Evolutionary conservation across 495 filamentous ascomycete genomes (phyloP), one percentile per base, ranked within the genome.

Genomic region (Daldinia childiae): DNA sequence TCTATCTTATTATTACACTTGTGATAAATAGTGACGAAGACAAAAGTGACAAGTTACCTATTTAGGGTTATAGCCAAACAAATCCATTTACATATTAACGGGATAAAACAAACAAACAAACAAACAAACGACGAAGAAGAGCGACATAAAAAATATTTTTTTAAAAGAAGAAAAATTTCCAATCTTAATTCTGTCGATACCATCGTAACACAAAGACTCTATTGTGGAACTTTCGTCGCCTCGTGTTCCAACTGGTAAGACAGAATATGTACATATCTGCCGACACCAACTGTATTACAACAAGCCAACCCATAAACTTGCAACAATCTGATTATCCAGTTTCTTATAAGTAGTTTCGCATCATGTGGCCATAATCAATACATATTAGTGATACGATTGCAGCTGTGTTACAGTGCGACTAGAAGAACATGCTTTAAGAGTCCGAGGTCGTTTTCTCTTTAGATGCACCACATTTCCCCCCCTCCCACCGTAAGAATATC

Each of bases 211-310:
- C 63, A 21, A 56, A 43, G 26, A 52, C 54, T 54, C 55, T 66
- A 56, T 43, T 64, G 69, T 58, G 19, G 51, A 62, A 66, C 68
- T 58, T 45, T 66, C n/a, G 15, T 58, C 58, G 41, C 17, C 64
- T 72, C 59, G 59, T 72, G 69, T 67, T 12, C 57, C 64, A 72
- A 60, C 59, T 63, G 45, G 43, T 58, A 59, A 67, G 57, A 63
- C 63, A 71, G 34, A 52, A 66, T 71, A 62, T 27, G 59, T 51
- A 62, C 54, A 58, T 66, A 24, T 50, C 30, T 72, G 45, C 59
- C 52, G 59, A 62, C 48, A 55, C 36, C 27, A 29, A 29, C 19
- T 5, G 63, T 67, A 64, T 17, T 64, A 67, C 69, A 66, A 45
- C 3, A 55, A 55, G 34, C 34, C 15, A 69, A 58, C 54, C 50